phyloP scores from a whole-genome alignment of 2,329 filamentous ascomycete species.

The Myriosclerotinia duriaeana region DNA sequence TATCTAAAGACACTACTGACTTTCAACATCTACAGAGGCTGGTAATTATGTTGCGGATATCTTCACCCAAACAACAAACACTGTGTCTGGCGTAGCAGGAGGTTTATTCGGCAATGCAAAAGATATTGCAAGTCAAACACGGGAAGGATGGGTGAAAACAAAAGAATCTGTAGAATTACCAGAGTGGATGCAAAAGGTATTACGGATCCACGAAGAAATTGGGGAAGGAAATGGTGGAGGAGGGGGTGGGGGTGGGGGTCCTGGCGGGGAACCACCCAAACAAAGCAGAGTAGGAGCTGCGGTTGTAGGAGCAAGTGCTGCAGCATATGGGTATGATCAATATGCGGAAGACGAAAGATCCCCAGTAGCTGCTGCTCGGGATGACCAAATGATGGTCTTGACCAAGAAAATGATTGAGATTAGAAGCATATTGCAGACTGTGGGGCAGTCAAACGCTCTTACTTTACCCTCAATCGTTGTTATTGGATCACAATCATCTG shows the following conservation, averaged over 20 bases:
- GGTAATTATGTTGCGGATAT: slow-evolving; percentile 76
- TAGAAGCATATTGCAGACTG: slow-evolving; percentile 81
- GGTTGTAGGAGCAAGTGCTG: slow-evolving; percentile 68
- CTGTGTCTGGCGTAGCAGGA: slow-evolving; percentile 66
- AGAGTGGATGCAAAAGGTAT: slow-evolving; percentile 77
- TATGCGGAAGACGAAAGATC: slow-evolving; percentile 64
- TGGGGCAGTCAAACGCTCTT: slow-evolving; percentile 86
- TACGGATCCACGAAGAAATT: slow-evolving; percentile 61
- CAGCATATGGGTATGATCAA: slow-evolving; percentile 76
- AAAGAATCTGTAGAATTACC: slow-evolving; percentile 72
- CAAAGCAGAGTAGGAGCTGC: slow-evolving; percentile 61
- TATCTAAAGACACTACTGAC: slow-evolving; percentile 1
- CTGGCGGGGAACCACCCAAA: slow-evolving; percentile 52
- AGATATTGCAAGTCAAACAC: slow-evolving; percentile 75
- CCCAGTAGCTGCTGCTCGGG: slow-evolving; percentile 67
- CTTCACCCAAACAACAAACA: slow-evolving; percentile 70
- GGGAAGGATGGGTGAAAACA: slow-evolving; percentile 77
- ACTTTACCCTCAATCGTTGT: slow-evolving; percentile 97
- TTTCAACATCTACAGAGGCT: slow-evolving; percentile 53
- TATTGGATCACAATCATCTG: slow-evolving; percentile 96
- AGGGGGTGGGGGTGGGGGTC: slow-evolving; percentile 50
- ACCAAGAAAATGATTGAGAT: slow-evolving; percentile 99
- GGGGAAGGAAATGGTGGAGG: slow-evolving; percentile 45
- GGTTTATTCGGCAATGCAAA: slow-evolving; percentile 69
- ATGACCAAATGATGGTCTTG: slow-evolving; percentile 99